These are phyloP conservation scores for Cyclotella cryptica DNA, from an alignment of 108 stramenopile genomes.

Conservation along the genomic window DNA sequence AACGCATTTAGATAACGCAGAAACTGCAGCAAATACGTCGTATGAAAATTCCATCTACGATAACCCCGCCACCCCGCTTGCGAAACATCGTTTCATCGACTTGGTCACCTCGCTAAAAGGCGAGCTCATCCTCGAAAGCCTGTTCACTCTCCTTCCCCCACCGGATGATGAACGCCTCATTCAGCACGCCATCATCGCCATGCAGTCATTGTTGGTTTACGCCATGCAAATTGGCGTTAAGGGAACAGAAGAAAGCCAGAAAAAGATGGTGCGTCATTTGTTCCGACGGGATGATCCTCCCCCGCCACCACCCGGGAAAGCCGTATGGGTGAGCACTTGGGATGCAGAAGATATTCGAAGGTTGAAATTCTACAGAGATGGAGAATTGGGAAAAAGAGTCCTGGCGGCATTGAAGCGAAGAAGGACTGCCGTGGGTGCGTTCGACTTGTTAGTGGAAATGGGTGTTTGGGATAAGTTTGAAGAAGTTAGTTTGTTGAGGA, in stretches of 20 bases:
- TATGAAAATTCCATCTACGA: neutral
- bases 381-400: conserved; percentile 52
- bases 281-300: conserved; percentile 23
- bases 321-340: conserved; percentile 39
- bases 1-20: conserved; percentile 11
- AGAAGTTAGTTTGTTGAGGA: conserved; percentile 71
- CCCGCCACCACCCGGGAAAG: neutral
- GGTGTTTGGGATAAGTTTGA: conserved; percentile 68
- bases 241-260: conserved; percentile 55
- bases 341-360: conserved; percentile 48
- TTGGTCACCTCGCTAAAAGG: conserved; percentile 51
- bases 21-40: conserved; percentile 10
- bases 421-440: conserved; percentile 69
- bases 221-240: conserved; percentile 74
- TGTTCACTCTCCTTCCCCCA: conserved; percentile 34
- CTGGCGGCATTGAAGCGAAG: conserved; percentile 61
- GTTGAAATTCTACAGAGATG: conserved; percentile 66
- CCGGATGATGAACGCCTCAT: conserved; percentile 36
- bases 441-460: conserved; percentile 67
- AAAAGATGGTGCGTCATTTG: conserved; percentile 64
- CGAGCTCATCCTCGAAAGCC: conserved; percentile 51
- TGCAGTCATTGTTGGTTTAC: conserved; percentile 72
- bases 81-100: conserved; percentile 62
- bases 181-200: conserved; percentile 52
- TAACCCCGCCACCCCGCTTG: conserved; percentile 6